Conservation (phyloP, 176 grass and related monocot genomes). For the Carex cristatella region DNA sequence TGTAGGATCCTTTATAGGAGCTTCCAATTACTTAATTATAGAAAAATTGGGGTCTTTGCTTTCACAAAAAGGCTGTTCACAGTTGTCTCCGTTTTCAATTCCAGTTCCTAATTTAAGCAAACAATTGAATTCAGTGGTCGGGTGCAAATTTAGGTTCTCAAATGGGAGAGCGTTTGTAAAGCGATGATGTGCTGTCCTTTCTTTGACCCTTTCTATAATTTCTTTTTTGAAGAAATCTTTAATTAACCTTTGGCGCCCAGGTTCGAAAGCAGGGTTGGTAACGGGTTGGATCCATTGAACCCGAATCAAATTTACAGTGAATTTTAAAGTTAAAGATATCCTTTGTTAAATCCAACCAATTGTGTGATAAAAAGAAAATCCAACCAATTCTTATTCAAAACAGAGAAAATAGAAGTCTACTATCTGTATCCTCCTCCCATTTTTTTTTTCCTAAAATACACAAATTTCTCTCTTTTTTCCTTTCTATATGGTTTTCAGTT, state of each 20-base stretch:
- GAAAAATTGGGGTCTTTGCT: constrained; percentile 8
- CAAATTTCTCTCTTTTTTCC: no score
- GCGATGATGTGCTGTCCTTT: background rate
- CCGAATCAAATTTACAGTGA: background rate
- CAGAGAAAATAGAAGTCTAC: no score
- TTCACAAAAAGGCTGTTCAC: background rate
- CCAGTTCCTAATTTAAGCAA: constrained; percentile 11
- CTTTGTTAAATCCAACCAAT: no score
- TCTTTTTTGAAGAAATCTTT: background rate
- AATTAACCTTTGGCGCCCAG: background rate
- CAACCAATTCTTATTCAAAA: no score
- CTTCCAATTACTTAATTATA: constrained; percentile 5
- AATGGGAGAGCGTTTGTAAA: constrained; percentile 9
- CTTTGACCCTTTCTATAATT: background rate
- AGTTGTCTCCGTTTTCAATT: constrained; percentile 2
- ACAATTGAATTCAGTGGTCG: background rate
- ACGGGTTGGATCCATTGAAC: background rate
- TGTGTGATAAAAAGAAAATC: no score
- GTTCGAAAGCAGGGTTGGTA: background rate
- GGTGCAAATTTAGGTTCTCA: background rate
- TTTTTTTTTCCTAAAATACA: no score
- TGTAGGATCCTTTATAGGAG: background rate
- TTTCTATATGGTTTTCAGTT: no score
- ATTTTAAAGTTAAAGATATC: no score
- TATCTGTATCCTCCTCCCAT: no score